Evolutionary conservation across 1,284 basidiomycete species (phyloP).

Genomic region (Veloboletus limbatus): DNA sequence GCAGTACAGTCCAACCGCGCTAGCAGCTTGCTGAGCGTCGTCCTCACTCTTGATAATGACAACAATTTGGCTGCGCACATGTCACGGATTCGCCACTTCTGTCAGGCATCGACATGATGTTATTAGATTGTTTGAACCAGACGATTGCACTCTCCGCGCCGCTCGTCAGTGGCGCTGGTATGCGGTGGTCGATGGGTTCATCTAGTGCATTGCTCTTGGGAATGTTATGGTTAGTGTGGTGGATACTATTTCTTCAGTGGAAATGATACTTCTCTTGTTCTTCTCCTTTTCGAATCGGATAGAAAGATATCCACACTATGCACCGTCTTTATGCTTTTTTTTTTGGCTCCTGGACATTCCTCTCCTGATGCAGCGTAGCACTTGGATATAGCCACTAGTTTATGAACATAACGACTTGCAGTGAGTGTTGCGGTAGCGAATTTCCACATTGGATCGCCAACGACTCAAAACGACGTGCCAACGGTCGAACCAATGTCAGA

Average conservation of each 20-base stretch:
- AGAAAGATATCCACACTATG: too few species aligned
- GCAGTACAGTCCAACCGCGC: constrained; percentile 43
- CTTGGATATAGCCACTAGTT: too few species aligned
- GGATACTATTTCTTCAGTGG: constrained; percentile 6
- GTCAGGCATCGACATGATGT: constrained; percentile 35
- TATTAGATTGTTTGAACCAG: constrained; percentile 43
- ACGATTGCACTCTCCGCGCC: constrained; percentile 43
- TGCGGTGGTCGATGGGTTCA: constrained; percentile 1
- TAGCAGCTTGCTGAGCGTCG: constrained; percentile 35
- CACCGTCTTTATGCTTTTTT: too few species aligned
- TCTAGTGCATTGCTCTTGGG: constrained; percentile 11
- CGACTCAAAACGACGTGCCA: too few species aligned
- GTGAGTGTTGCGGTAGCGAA: too few species aligned
- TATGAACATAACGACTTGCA: too few species aligned
- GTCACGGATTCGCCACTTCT: constrained; percentile 36
- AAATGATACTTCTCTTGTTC: background rate
- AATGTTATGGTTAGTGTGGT: constrained; percentile 18
- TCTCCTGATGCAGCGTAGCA: too few species aligned
- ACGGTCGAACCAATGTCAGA: too few species aligned
- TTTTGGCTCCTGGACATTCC: too few species aligned
- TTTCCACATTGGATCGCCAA: too few species aligned
- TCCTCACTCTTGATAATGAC: constrained; percentile 44
- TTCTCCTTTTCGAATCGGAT: too few species aligned
- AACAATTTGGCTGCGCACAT: constrained; percentile 39
- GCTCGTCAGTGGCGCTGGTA: constrained; percentile 28